Percentiles rank a stretch among this genome's conserved stretches.
Conservation (phyloP, 1,284 basidiomycete genomes). For the Cutaneotrichosporon cavernicola region DNA sequence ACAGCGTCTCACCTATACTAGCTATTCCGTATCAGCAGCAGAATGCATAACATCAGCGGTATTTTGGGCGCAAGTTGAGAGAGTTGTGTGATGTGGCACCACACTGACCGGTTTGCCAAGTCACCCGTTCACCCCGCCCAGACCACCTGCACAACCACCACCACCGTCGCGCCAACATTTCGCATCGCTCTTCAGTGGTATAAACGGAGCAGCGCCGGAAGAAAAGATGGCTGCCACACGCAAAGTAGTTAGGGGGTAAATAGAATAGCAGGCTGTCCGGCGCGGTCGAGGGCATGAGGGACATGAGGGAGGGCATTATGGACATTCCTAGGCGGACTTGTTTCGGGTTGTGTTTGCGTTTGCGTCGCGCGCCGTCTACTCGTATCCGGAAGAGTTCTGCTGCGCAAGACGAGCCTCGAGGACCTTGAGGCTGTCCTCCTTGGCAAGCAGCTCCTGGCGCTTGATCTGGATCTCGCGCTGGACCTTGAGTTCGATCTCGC, state of each 20-base stretch:
- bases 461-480: slow-evolving; percentile 99
- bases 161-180: neutral
- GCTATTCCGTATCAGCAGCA: neutral
- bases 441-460: slow-evolving; percentile 90
- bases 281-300: slow-evolving; percentile 13
- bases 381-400: slow-evolving; percentile 23
- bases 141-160: neutral
- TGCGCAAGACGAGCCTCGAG: slow-evolving; percentile 50
- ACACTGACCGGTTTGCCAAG: neutral
- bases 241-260: slow-evolving; percentile 9
- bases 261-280: slow-evolving; percentile 15
- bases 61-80: neutral
- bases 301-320: slow-evolving; percentile 21
- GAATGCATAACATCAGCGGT: slow-evolving; percentile 7
- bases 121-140: neutral
- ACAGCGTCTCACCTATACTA: neutral
- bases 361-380: slow-evolving; percentile 3
- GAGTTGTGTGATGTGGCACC: neutral
- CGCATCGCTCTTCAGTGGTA: slow-evolving; percentile 7
- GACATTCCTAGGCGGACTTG: slow-evolving; percentile 19
- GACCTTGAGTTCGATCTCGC: slow-evolving; percentile 97
- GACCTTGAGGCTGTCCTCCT: slow-evolving; percentile 66
- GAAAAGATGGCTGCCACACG: neutral
- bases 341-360: neutral
- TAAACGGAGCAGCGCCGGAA: slow-evolving; percentile 7